Evolutionary conservation across 257 asterid genomes (phyloP).

Genomic region (Solanum pimpinellifolium): DNA sequence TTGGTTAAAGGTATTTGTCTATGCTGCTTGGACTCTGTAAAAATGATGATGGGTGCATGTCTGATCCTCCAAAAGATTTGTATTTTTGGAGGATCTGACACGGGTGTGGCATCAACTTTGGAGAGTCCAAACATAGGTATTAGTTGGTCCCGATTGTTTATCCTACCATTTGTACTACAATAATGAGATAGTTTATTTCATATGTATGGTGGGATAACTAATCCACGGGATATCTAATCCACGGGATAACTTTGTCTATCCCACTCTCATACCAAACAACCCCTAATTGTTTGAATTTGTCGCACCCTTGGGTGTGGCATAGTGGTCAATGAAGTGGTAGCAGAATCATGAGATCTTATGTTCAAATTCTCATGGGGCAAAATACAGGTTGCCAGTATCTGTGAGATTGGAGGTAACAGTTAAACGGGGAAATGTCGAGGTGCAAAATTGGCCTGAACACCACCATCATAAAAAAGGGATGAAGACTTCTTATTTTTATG

Average conservation of each 20-base stretch:
- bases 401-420: not conserved
- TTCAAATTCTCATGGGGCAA: not conserved
- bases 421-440: not conserved
- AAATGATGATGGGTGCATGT: not conserved
- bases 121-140: not conserved
- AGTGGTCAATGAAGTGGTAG: not conserved
- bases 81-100: not conserved
- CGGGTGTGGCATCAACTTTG: not conserved
- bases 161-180: not conserved
- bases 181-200: not conserved
- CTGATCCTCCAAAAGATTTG: not conserved
- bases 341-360: not conserved
- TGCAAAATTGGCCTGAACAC: not conserved
- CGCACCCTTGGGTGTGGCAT: not conserved
- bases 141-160: not conserved
- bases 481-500: not conserved
- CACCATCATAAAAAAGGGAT: not conserved
- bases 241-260: not conserved
- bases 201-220: not conserved
- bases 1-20: not conserved
- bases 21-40: not conserved
- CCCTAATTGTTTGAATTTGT: not conserved
- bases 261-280: not conserved
- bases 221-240: not conserved
- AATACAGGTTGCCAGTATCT: not conserved